phyloP scores from a whole-genome alignment of 495 filamentous ascomycete species.

The Neurospora sp. region DNA sequence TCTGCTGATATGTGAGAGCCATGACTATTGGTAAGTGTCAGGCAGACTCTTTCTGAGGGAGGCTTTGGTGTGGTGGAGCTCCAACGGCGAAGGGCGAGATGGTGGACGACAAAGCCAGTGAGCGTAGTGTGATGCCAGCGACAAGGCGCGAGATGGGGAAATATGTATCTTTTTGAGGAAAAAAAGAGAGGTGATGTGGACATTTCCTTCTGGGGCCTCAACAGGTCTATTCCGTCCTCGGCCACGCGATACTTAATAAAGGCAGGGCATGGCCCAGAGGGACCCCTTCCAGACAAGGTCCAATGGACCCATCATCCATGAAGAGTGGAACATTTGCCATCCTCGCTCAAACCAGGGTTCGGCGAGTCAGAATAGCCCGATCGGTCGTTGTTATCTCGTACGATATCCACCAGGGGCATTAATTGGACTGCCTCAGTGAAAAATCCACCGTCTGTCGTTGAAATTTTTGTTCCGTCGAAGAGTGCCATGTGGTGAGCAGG shows the following conservation, averaged over 20 bases:
- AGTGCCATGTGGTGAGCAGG: slow-evolving; percentile 11
- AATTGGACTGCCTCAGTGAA: slow-evolving; percentile 2
- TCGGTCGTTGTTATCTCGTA: slow-evolving; percentile 8
- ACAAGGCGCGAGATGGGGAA: background rate
- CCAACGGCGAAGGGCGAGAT: background rate
- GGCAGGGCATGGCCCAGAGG: background rate
- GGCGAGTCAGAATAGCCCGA: slow-evolving; percentile 7
- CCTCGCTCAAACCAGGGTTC: background rate
- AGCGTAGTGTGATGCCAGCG: background rate
- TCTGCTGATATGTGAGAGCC: slow-evolving; percentile 34
- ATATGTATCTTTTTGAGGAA: background rate
- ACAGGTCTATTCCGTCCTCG: background rate
- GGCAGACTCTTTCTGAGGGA: background rate
- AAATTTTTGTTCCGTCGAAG: background rate
- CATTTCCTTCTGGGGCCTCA: background rate
- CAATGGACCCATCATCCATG: background rate
- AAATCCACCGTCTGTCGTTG: background rate
- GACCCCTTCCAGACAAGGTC: background rate
- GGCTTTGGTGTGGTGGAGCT: background rate
- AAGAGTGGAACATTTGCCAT: background rate
- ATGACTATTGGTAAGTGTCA: slow-evolving; percentile 14
- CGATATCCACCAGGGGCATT: slow-evolving; percentile 7
- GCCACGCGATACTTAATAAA: background rate
- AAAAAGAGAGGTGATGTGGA: background rate
- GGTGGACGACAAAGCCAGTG: background rate